Base-by-base conservation (phyloP, 2,329 filamentous ascomycete species). In the Apiospora aurea region DNA sequence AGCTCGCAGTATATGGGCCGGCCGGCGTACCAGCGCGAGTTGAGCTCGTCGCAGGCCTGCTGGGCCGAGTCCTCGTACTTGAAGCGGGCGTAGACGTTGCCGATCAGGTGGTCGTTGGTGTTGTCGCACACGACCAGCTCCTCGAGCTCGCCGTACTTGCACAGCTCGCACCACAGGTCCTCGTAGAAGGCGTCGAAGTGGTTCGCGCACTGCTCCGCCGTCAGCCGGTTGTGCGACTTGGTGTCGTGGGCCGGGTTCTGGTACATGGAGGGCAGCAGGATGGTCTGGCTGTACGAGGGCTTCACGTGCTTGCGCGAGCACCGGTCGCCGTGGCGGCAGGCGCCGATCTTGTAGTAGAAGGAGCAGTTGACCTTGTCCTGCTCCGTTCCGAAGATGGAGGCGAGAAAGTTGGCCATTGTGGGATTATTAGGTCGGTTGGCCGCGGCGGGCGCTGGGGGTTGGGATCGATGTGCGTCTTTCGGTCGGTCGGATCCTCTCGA, bases 181-280 rank as follows among this genome's bases (percentile, higher is more conserved):
- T 99, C 96, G 88, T 99, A 99, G 84, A 99, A 99, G 80, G 96
- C 96, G 84, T 99, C 96, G 82, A 99, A 99, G 89, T 99, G 96
- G 87, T 97, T 97, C 85, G 98, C 96, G 82, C 98, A 92, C 87
- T 99, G 96, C 77, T 91, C 92, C 8, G 95, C 87, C 85, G 97
- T 98, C 93, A 99, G 97, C 86, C 95, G 96, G 88, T 92, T 96
- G 57, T 64, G 57, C 47, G 47, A 44, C 87, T 97, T 97, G 67
- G 94, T 92, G 83, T 98, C 95, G 90, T 97, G 97, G 75, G 95
- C 94, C 14, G 96, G 96, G 88, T 99, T 99, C 85, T 98, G 96
- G 89, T 99, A 99, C 78, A 99, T 93, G 84, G 97, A 98, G 67
- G 96, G 96, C 82, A 99, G 94, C 77, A 99, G 93, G 83, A 99